These are phyloP conservation scores for Nephelium lappaceum DNA, from an alignment of 345 rosid genomes.

Conservation along the genomic window DNA sequence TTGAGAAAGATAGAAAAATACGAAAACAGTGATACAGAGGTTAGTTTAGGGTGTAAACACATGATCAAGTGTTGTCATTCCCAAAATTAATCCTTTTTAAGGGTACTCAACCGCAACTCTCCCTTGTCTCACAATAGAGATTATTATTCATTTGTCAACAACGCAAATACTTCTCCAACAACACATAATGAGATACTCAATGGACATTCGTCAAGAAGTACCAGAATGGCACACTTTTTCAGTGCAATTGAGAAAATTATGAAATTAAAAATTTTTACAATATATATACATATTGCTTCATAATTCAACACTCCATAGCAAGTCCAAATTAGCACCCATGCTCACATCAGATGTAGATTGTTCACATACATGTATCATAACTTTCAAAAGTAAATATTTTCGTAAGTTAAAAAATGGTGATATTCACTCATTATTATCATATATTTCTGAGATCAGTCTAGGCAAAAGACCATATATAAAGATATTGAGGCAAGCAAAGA, in stretches of 20 bases:
- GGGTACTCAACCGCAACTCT: neutral
- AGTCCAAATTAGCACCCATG: neutral
- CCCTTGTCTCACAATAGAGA: neutral
- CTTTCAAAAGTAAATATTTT: too few species aligned
- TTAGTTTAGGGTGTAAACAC: neutral
- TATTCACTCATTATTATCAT: too few species aligned
- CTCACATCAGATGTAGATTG: neutral
- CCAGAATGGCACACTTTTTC: neutral
- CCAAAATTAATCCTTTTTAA: neutral
- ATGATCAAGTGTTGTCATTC: neutral
- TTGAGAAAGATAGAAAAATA: neutral
- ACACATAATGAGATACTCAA: neutral
- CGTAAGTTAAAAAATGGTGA: too few species aligned
- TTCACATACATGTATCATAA: neutral
- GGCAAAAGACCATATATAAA: too few species aligned
- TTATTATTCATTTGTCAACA: neutral
- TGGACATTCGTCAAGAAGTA: neutral
- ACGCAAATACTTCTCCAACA: slow-evolving; percentile 2
- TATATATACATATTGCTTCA: too few species aligned
- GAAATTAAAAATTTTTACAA: too few species aligned
- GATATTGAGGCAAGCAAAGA: neutral
- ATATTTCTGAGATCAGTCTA: too few species aligned
- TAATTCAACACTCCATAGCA: neutral
- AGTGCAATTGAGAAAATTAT: too few species aligned
- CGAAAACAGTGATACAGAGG: neutral